These are phyloP conservation scores for Mycena galopus DNA, from an alignment of 768 basidiomycete genomes.

Conservation along the genomic window DNA sequence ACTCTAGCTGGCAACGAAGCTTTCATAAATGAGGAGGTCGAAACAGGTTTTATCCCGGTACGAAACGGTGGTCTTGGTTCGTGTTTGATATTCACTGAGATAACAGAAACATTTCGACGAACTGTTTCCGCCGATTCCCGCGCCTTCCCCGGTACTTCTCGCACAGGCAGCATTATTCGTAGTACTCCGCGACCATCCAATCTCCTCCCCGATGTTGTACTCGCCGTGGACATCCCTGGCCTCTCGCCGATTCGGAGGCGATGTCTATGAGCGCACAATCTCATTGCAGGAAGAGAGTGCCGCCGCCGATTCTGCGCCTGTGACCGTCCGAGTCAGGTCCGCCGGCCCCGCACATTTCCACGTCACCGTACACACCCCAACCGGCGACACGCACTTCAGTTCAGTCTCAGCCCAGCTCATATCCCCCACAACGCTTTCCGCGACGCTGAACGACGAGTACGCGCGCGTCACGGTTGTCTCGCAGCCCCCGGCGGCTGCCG, in stretches of 20 bases:
- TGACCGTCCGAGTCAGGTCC: slow-evolving; percentile 57
- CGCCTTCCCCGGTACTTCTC: slow-evolving; percentile 73
- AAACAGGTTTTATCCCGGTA: slow-evolving; percentile 93
- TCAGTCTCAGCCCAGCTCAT: slow-evolving; percentile 70
- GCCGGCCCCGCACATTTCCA: slow-evolving; percentile 62
- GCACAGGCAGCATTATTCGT: slow-evolving; percentile 87
- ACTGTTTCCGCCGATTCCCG: slow-evolving; percentile 77
- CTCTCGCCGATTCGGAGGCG: slow-evolving; percentile 85
- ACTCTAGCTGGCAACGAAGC: slow-evolving; percentile 81
- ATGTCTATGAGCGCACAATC: slow-evolving; percentile 72
- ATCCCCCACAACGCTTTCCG: slow-evolving; percentile 65
- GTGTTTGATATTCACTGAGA: slow-evolving; percentile 5
- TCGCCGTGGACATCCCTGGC: slow-evolving; percentile 81
- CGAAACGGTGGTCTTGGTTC: slow-evolving; percentile 35
- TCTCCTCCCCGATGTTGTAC: slow-evolving; percentile 40
- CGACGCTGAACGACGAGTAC: slow-evolving; percentile 65
- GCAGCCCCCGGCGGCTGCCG: slow-evolving; percentile 67
- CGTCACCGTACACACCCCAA: slow-evolving; percentile 59
- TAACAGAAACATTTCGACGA: slow-evolving; percentile 85
- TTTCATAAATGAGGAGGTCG: slow-evolving; percentile 85
- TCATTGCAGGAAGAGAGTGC: slow-evolving; percentile 71
- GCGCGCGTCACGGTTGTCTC: slow-evolving; percentile 79
- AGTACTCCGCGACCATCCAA: slow-evolving; percentile 70
- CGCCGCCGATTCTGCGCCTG: slow-evolving; percentile 50
- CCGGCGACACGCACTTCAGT: slow-evolving; percentile 52